Percentiles rank a stretch among this genome's conserved stretches.
Evolutionary conservation across 208 protist species (phyloP).

Genomic region (Cochliopodium minus): DNA sequence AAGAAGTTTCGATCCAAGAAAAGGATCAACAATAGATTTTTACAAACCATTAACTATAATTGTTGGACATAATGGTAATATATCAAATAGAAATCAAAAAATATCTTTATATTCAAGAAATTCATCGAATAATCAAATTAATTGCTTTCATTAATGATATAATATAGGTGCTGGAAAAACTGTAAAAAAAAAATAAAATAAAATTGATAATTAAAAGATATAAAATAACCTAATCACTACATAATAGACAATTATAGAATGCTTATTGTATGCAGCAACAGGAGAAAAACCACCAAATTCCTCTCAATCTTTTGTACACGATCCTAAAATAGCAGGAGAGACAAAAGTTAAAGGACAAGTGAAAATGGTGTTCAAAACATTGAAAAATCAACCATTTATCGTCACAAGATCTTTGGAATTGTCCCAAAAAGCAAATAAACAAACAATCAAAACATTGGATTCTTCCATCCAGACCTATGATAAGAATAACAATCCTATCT

Average conservation of each 20-base stretch:
- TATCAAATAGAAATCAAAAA: slow-evolving; percentile 19
- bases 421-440: slow-evolving; percentile 55
- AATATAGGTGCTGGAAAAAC: no score
- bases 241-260: slow-evolving; percentile 87
- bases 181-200: background rate
- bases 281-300: slow-evolving; percentile 84
- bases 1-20: slow-evolving; percentile 76
- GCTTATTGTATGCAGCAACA: slow-evolving; percentile 81
- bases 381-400: slow-evolving; percentile 54
- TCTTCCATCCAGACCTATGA: slow-evolving; percentile 70
- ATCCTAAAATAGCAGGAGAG: slow-evolving; percentile 79
- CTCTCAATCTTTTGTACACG: slow-evolving; percentile 82
- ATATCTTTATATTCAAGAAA: background rate
- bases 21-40: slow-evolving; percentile 75
- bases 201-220: background rate
- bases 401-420: slow-evolving; percentile 72
- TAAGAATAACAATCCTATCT: slow-evolving; percentile 16
- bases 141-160: background rate
- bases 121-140: background rate
- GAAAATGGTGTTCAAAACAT: slow-evolving; percentile 64
- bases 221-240: background rate
- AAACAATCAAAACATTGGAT: slow-evolving; percentile 72
- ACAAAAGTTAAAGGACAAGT: slow-evolving; percentile 89
- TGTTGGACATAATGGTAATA: slow-evolving; percentile 85
- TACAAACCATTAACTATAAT: slow-evolving; percentile 94